Base-by-base conservation (phyloP, 2,329 filamentous ascomycete genomes). In the Aureobasidium vineae region DNA sequence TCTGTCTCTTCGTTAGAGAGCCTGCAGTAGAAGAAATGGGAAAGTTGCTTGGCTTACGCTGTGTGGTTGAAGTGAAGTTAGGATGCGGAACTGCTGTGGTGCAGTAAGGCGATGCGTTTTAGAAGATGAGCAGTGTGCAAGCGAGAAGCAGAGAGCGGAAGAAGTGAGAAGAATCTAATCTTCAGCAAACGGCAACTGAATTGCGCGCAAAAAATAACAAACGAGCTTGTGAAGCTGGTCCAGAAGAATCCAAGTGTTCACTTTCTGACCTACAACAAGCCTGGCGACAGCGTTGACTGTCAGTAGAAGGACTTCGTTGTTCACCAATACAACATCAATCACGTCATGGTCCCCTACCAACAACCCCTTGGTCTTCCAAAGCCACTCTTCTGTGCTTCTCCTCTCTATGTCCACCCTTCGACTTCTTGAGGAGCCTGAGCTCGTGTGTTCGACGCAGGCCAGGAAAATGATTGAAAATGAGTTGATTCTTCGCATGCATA, bases 401-500 rank as follows among this genome's bases (percentile, higher is more conserved):
- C 33, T 33, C 33, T 33, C 33, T 10, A 33, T 10, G 10, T 33
- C 33, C 33, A 33, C 33, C 33, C 33, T 36, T 36, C 33, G 10
- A 36, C 33, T 8, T 33, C 10, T 47, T 21, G 4, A 47, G 21
- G n/a, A 47, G 21, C 21, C 4, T 47, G 8, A 23, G 2, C 5
- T 21, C 11, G 8, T 19, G 16, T 36, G 50, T 5, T 15, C 19
- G 7, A 21, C n/a, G n/a, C 8, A 21, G n/a, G 2, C 21, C n/a
- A 23, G 8, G 21, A 2, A 19, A 5, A 31, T 19, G 10, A 16
- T 52, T 31, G 21, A 10, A 52, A 41, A 56, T 19, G 21, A 28
- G 13, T 41, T 41, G 53, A 56, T 56, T 56, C 53, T 56, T 56
- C 36, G 53, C 53, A 23, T 56, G 53, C 53, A 15, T 36, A 4